phyloP scores from a whole-genome alignment of 306 rosid genomes.

The Vigna unguiculata region DNA sequence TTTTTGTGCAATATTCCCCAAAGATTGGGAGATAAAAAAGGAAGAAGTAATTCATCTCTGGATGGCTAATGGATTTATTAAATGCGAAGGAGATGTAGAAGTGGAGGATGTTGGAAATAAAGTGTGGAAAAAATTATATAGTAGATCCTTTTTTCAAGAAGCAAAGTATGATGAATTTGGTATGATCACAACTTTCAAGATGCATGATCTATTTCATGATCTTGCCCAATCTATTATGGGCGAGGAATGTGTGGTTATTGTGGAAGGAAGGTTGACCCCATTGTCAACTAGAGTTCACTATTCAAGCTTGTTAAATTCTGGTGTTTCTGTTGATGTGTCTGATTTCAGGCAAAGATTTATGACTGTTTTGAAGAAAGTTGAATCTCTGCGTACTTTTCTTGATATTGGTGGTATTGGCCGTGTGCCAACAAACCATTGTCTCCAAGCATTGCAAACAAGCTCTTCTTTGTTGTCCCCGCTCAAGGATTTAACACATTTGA shows the following conservation, averaged over 20 bases:
- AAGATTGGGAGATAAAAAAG: neutral
- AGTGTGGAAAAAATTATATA: conserved; percentile 12
- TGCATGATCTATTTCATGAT: conserved; percentile 41
- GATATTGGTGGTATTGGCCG: neutral
- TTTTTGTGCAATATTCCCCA: neutral
- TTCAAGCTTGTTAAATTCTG: neutral
- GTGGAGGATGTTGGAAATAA: conserved; percentile 46
- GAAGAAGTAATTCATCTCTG: conserved; percentile 29
- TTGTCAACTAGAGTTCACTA: conserved; percentile 25
- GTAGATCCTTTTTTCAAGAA: conserved; percentile 45
- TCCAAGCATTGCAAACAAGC: conserved; percentile 5
- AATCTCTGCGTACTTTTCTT: conserved; percentile 14
- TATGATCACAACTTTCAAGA: neutral
- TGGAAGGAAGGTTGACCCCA: neutral
- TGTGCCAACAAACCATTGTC: neutral
- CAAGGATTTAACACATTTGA: neutral
- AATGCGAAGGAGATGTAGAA: neutral
- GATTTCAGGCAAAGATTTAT: neutral
- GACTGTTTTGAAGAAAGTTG: conserved; percentile 22
- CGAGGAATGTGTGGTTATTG: neutral
- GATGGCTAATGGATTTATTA: conserved; percentile 10
- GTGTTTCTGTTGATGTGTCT: neutral
- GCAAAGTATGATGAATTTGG: neutral
- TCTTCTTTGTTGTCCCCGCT: neutral
- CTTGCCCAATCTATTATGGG: conserved; percentile 40